Conservation (phyloP, 139 green algal species). For the Edaphochlamys debaryana region DNA sequence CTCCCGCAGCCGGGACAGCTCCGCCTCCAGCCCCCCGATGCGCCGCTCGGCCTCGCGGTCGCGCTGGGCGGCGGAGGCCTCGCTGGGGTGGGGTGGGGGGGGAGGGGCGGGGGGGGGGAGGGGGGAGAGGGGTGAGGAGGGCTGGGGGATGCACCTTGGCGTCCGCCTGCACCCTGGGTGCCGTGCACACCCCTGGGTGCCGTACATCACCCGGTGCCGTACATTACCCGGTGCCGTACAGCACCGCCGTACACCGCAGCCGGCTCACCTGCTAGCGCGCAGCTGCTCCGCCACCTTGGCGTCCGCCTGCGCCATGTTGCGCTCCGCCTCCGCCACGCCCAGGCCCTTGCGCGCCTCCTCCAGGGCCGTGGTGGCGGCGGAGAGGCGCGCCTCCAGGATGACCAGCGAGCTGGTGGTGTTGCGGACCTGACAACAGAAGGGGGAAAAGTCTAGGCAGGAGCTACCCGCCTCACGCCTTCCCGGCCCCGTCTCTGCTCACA, state of each 20-base stretch:
- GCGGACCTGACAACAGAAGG: too few relatives aligned
- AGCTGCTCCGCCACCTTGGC: slow-evolving; percentile 35
- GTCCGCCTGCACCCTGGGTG: too few relatives aligned
- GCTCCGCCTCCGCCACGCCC: slow-evolving; percentile 14
- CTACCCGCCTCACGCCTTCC: background rate
- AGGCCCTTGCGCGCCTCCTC: slow-evolving; percentile 1
- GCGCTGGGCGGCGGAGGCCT: background rate
- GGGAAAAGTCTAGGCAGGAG: background rate
- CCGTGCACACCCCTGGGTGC: too few relatives aligned
- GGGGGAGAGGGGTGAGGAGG: too few relatives aligned
- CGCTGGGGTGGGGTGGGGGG: background rate
- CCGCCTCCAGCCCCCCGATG: slow-evolving; percentile 13
- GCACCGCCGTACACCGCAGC: too few relatives aligned
- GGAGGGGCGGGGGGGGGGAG: background rate
- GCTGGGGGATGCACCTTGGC: too few relatives aligned
- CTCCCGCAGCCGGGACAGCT: slow-evolving; percentile 15
- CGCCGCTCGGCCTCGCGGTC: slow-evolving; percentile 3
- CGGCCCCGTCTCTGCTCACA: too few relatives aligned
- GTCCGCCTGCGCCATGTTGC: slow-evolving; percentile 32
- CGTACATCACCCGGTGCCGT: too few relatives aligned
- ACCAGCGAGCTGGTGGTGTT: background rate
- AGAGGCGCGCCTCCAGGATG: slow-evolving; percentile 23
- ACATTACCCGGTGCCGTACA: too few relatives aligned
- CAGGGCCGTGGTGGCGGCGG: background rate
- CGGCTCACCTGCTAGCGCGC: background rate